A percentile compares a stretch with the other conserved stretches of the same genome.
Evolutionary conservation across 139 green algal species (phyloP).

Genomic region (Micractinium sp.): DNA sequence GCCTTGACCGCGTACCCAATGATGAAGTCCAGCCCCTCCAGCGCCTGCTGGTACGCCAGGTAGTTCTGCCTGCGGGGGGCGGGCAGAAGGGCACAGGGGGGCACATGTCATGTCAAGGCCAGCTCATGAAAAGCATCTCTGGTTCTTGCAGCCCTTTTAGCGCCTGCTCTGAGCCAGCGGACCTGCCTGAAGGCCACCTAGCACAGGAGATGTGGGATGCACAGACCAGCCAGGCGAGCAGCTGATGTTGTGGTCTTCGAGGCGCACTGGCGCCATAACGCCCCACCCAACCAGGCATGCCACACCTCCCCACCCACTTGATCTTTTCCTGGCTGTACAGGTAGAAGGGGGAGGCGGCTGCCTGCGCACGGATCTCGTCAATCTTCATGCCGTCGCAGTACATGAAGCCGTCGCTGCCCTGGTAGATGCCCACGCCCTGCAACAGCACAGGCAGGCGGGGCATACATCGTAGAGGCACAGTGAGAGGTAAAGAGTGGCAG

Average conservation of each 20-base stretch:
- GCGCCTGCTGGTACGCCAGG: constrained; percentile 83
- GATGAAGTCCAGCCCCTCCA: constrained; percentile 87
- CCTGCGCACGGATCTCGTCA: constrained; percentile 81
- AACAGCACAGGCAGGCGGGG: background rate
- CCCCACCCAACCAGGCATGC: background rate
- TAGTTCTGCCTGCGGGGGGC: constrained; percentile 65
- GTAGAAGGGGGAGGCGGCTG: constrained; percentile 88
- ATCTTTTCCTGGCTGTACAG: constrained; percentile 85
- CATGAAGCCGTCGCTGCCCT: constrained; percentile 82
- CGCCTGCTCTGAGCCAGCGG: too few species aligned
- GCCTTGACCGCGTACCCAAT: constrained; percentile 98
- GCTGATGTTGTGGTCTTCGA: too few species aligned
- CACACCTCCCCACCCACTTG: background rate
- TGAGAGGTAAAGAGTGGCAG: constrained; percentile 57
- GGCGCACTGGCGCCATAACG: too few species aligned
- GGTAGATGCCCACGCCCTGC: constrained; percentile 27
- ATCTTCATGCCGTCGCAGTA: constrained; percentile 91
- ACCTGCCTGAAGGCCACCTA: too few species aligned
- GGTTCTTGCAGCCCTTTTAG: too few species aligned
- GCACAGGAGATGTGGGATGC: background rate
- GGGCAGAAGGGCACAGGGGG: background rate
- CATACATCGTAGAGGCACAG: background rate
- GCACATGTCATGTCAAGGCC: background rate
- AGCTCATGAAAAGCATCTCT: too few species aligned
- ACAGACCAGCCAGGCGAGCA: background rate